Conservation (phyloP, 2,329 filamentous ascomycete genomes). For the Byssochlamys sp. region DNA sequence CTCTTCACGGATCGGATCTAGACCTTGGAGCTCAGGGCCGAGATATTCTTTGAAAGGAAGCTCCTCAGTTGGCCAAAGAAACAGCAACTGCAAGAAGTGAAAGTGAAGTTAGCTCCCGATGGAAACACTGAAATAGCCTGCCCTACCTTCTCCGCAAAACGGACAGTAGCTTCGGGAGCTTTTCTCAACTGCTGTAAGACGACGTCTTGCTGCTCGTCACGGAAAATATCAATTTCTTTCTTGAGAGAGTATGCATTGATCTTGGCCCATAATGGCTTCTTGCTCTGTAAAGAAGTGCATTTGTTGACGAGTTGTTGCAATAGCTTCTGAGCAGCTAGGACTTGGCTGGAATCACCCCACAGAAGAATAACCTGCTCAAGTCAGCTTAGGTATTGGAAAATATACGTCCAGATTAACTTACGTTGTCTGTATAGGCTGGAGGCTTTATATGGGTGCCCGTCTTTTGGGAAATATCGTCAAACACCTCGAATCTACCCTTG, state of each 20-base stretch:
- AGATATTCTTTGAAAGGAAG: slow-evolving; percentile 32
- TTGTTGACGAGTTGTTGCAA: slow-evolving; percentile 11
- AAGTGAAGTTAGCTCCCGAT: background rate
- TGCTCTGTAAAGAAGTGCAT: slow-evolving; percentile 10
- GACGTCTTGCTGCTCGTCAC: slow-evolving; percentile 14
- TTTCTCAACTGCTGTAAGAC: slow-evolving; percentile 17
- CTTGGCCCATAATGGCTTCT: slow-evolving; percentile 15
- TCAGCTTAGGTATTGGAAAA: background rate
- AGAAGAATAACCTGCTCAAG: slow-evolving; percentile 13
- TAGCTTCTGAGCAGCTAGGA: slow-evolving; percentile 13
- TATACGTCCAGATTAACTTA: slow-evolving; percentile 4
- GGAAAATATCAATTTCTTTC: slow-evolving; percentile 16
- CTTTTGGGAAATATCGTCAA: slow-evolving; percentile 17
- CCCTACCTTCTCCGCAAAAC: slow-evolving; percentile 19
- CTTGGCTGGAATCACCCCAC: slow-evolving; percentile 18
- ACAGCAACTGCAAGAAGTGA: slow-evolving; percentile 21
- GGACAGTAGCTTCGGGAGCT: slow-evolving; percentile 12
- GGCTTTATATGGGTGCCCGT: slow-evolving; percentile 19
- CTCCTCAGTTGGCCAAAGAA: slow-evolving; percentile 39
- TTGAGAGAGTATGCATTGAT: slow-evolving; percentile 13
- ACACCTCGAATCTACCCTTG: slow-evolving; percentile 13
- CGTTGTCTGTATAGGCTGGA: slow-evolving; percentile 15
- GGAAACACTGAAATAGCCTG: background rate
- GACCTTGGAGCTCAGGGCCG: slow-evolving; percentile 32
- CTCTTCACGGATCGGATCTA: slow-evolving; percentile 37